Conservation (phyloP, 225 moss, liverwort and hornwort genomes). For the Physcomitrium patens region DNA sequence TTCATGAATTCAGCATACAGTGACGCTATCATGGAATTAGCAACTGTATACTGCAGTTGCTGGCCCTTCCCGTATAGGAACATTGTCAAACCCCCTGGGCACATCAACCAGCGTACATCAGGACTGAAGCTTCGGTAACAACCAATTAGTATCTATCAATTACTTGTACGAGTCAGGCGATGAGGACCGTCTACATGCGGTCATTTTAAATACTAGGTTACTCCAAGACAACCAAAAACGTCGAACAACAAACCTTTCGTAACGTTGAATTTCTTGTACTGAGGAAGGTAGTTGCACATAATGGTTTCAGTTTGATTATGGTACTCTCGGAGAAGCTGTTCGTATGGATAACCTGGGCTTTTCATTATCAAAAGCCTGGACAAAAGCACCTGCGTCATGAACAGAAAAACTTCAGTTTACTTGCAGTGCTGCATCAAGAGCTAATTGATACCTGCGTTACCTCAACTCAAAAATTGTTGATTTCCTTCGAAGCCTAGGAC, state of each 20-base stretch:
- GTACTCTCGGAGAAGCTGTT: constrained; percentile 48
- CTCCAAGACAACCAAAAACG: not conserved
- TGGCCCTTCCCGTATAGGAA: constrained; percentile 50
- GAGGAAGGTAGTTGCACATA: constrained; percentile 64
- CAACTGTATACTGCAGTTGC: constrained; percentile 61
- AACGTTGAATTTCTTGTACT: constrained; percentile 58
- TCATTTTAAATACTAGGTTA: too few species aligned
- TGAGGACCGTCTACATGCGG: not conserved
- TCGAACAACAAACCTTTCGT: constrained; percentile 49
- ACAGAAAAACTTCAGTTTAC: not conserved
- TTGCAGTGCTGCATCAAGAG: not conserved
- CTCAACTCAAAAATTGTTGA: not conserved
- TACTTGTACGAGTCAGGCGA: not conserved
- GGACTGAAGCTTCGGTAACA: not conserved
- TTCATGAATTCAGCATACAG: constrained; percentile 61
- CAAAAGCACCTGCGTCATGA: constrained; percentile 52
- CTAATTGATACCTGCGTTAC: not conserved
- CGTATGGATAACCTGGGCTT: constrained; percentile 62
- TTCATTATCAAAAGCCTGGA: constrained; percentile 60
- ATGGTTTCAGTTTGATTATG: constrained; percentile 59
- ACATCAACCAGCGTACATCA: not conserved
- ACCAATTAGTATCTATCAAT: not conserved
- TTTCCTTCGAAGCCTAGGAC: not conserved
- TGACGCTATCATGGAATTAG: constrained; percentile 55
- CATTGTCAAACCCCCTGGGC: constrained; percentile 60